Percentiles rank a stretch among this genome's conserved stretches.
These are phyloP conservation scores for Davidsoniella eucalypti DNA, from an alignment of 2,329 filamentous ascomycete species.

Conservation along the genomic window DNA sequence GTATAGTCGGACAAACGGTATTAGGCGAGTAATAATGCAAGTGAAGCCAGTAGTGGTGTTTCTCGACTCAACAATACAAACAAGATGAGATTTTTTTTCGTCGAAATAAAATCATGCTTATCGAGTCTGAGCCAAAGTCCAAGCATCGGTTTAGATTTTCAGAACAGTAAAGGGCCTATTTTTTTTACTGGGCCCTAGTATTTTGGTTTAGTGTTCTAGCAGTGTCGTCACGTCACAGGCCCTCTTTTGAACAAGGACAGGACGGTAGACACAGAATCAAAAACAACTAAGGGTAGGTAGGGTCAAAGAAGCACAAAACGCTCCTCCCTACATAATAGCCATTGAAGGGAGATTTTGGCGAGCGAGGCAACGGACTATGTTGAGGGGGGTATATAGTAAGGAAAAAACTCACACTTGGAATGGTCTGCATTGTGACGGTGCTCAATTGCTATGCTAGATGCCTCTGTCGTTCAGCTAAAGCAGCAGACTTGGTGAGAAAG, in stretches of 20 bases:
- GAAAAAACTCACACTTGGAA: slow-evolving; percentile 31
- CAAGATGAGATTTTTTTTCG: slow-evolving; percentile 12
- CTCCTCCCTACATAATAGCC: no score
- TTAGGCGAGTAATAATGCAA: neutral
- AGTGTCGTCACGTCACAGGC: slow-evolving; percentile 2
- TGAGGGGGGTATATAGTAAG: slow-evolving; percentile 13
- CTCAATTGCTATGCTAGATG: neutral
- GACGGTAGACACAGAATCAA: neutral
- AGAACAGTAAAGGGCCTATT: neutral
- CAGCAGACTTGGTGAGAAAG: neutral
- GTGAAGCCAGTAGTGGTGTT: neutral
- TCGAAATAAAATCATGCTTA: slow-evolving; percentile 11
- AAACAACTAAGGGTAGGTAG: slow-evolving; percentile 1
- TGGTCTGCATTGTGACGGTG: slow-evolving; percentile 31
- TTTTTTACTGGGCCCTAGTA: neutral
- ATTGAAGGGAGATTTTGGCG: neutral
- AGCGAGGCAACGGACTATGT: neutral
- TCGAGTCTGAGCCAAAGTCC: slow-evolving; percentile 3
- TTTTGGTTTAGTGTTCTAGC: neutral
- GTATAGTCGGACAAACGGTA: neutral
- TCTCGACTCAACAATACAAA: neutral
- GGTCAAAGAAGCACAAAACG: neutral
- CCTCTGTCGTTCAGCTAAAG: neutral
- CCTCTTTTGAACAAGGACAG: no score
- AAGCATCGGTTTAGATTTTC: neutral